phyloP scores from a whole-genome alignment of 495 filamentous ascomycete species.

The Glutinoglossum americanum region DNA sequence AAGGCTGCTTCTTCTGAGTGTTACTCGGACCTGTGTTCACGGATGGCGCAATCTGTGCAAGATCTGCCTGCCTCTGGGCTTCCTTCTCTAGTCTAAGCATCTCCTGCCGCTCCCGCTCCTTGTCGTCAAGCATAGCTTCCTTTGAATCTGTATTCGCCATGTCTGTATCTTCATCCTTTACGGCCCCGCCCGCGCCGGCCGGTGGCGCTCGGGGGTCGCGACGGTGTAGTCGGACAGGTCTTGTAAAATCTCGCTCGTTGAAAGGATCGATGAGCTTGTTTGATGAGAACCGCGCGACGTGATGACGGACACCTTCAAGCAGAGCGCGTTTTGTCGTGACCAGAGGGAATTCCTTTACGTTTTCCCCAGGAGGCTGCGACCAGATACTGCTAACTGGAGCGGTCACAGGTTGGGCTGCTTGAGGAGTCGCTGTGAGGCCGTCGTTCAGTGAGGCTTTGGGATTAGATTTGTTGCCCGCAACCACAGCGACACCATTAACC shows the following conservation, averaged over 20 bases:
- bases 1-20: constrained; percentile 38
- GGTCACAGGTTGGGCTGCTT: background rate
- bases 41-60: constrained; percentile 70
- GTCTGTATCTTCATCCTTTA: constrained; percentile 27
- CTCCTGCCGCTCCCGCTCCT: constrained; percentile 51
- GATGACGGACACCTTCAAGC: constrained; percentile 60
- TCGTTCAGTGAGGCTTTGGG: constrained; percentile 1
- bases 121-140: constrained; percentile 32
- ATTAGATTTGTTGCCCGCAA: background rate
- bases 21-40: constrained; percentile 27
- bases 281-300: constrained; percentile 54
- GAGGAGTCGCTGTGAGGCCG: background rate
- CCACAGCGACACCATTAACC: constrained; percentile 1
- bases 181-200: constrained; percentile 21
- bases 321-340: constrained; percentile 61
- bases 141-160: constrained; percentile 21
- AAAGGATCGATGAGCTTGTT: constrained; percentile 47
- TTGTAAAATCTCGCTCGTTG: constrained; percentile 60
- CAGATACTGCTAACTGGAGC: background rate
- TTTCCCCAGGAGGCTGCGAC: background rate
- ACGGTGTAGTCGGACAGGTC: constrained; percentile 72
- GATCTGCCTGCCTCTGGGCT: constrained; percentile 57
- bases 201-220: constrained; percentile 63
- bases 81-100: constrained; percentile 54
- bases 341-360: constrained; percentile 35